A percentile compares a stretch with the other conserved stretches of the same genome.
phyloP scores from a whole-genome alignment of 176 grass and related monocot genomes.

The Tuctoria greenei region DNA sequence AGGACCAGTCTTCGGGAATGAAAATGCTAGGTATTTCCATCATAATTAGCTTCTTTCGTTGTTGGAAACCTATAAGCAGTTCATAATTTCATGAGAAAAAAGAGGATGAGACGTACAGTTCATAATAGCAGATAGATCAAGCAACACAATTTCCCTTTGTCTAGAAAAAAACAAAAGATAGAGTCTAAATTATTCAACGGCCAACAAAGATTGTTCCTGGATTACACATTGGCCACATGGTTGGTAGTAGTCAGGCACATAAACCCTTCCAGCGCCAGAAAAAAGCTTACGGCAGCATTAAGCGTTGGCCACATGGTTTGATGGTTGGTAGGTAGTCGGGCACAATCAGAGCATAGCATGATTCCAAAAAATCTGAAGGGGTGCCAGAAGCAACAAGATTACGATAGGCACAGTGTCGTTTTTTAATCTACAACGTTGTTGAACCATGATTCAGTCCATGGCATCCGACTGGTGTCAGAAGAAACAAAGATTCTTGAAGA shows the following conservation, averaged over 20 bases:
- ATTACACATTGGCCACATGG: no score
- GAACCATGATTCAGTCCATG: background rate
- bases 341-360: background rate
- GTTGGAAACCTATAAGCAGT: constrained; percentile 63
- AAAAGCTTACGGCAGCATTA: background rate
- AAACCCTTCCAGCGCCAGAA: background rate
- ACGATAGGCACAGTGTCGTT: background rate
- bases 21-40: constrained; percentile 99
- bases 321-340: background rate
- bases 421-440: no score
- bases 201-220: background rate
- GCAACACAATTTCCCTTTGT: background rate
- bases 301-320: background rate
- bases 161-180: background rate
- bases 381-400: background rate
- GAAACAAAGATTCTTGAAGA: background rate
- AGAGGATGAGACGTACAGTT: background rate
- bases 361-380: background rate
- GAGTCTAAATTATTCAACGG: constrained; percentile 22
- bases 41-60: constrained; percentile 89
- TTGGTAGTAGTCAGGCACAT: no score
- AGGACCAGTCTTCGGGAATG: constrained; percentile 98
- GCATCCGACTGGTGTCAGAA: background rate
- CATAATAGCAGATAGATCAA: no score
- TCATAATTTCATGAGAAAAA: constrained; percentile 18